These are phyloP conservation scores for Globisporangium radiosum DNA, from an alignment of 352 stramenopile species.

Conservation along the genomic window DNA sequence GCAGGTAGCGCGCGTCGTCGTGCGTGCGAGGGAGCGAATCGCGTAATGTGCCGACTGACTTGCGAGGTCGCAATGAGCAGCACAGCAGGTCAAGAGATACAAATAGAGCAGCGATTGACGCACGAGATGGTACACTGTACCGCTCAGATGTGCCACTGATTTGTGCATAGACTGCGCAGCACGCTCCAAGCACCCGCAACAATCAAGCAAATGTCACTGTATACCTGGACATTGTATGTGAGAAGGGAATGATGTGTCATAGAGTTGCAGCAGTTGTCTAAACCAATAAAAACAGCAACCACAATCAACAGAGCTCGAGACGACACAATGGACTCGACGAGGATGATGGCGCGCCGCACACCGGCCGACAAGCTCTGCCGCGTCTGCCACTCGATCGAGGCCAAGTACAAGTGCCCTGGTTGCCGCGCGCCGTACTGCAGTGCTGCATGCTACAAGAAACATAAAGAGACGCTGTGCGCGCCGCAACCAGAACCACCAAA, in stretches of 20 bases:
- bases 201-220: too few relatives aligned
- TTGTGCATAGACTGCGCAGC: too few relatives aligned
- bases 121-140: too few relatives aligned
- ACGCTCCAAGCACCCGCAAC: too few relatives aligned
- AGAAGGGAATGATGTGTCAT: too few relatives aligned
- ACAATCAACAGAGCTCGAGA: not conserved
- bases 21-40: not conserved
- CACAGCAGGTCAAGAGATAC: too few relatives aligned
- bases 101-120: too few relatives aligned
- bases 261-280: too few relatives aligned
- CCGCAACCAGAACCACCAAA: not conserved
- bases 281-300: not conserved
- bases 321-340: not conserved
- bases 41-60: not conserved
- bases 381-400: conserved; percentile 38
- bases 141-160: too few relatives aligned
- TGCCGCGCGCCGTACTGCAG: conserved; percentile 74
- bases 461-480: conserved; percentile 66
- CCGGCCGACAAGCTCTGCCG: conserved; percentile 27
- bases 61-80: too few relatives aligned
- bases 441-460: conserved; percentile 67
- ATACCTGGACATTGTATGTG: too few relatives aligned
- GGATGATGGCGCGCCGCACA: conserved; percentile 19
- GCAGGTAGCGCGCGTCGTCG: not conserved
- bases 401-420: conserved; percentile 83